phyloP scores from a whole-genome alignment of 179 eudicot genomes.

The Monotropa hypopitys region DNA sequence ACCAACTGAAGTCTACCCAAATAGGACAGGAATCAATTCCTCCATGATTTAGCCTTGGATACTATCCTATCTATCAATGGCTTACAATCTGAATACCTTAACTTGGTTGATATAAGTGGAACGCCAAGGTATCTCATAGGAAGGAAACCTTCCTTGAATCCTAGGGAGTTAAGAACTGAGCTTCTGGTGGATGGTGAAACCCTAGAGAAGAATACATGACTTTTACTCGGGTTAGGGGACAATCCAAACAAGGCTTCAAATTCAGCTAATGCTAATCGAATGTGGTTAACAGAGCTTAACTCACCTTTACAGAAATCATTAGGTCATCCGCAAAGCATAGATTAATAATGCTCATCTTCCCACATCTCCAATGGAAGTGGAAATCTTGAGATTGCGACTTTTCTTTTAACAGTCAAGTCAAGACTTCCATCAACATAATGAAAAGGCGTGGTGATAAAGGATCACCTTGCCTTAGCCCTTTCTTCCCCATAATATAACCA shows the following conservation, averaged over 20 bases:
- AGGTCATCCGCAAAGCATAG: background rate
- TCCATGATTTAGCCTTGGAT: too few relatives aligned
- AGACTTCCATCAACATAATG: background rate
- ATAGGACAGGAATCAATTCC: too few relatives aligned
- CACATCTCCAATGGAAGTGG: background rate
- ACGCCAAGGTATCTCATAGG: too few relatives aligned
- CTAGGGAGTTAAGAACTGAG: too few relatives aligned
- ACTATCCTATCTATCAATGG: too few relatives aligned
- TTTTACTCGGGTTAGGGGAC: background rate
- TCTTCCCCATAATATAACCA: background rate
- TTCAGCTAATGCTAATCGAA: background rate
- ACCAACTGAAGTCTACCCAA: too few relatives aligned
- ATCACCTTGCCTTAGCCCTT: background rate
- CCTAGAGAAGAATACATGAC: background rate
- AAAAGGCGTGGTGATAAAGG: background rate
- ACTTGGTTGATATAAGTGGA: too few relatives aligned
- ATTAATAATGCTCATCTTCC: too few relatives aligned
- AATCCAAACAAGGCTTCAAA: background rate
- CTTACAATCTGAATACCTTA: too few relatives aligned
- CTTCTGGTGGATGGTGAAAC: too few relatives aligned
- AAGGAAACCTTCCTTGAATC: too few relatives aligned
- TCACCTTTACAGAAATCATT: background rate
- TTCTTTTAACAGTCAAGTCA: background rate
- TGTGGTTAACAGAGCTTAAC: background rate
- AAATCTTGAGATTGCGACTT: background rate